Evolutionary conservation across 2,329 filamentous ascomycete species (phyloP).

Genomic region (Verticillium alfalfae): DNA sequence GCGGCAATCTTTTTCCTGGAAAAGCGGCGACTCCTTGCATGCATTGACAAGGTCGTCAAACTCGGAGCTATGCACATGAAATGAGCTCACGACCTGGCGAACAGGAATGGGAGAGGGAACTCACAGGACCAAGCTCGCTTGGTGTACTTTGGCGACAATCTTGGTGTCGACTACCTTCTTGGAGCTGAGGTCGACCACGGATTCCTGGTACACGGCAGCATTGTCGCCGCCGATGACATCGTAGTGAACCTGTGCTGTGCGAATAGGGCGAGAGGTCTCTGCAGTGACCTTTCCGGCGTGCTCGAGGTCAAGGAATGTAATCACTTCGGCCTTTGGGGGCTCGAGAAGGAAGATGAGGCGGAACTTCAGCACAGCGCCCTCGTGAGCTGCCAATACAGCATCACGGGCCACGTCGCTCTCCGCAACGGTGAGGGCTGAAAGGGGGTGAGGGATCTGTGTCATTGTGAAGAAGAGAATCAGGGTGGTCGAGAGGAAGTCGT

Average conservation of each 20-base stretch:
- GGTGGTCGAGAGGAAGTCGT: not conserved
- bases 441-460: constrained; percentile 19
- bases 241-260: constrained; percentile 28
- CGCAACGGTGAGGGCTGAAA: constrained; percentile 19
- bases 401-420: constrained; percentile 28
- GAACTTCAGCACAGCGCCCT: constrained; percentile 27
- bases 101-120: constrained; percentile 3
- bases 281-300: constrained; percentile 22
- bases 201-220: constrained; percentile 24
- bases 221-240: constrained; percentile 22
- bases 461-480: constrained; percentile 5
- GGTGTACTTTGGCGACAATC: constrained; percentile 19
- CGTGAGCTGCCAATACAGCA: constrained; percentile 20
- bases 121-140: constrained; percentile 23
- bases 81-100: not conserved
- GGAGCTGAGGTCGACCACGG: constrained; percentile 24
- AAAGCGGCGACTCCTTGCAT: constrained; percentile 19
- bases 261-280: constrained; percentile 20
- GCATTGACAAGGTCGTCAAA: constrained; percentile 27
- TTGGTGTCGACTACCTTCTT: constrained; percentile 16
- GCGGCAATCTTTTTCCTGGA: constrained; percentile 23
- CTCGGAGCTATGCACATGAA: constrained; percentile 16
- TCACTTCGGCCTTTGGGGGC: constrained; percentile 35
- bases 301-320: constrained; percentile 33
- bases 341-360: constrained; percentile 39